phyloP scores from a whole-genome alignment of 208 protist species.

The Acanthamoeba lenticulata region DNA sequence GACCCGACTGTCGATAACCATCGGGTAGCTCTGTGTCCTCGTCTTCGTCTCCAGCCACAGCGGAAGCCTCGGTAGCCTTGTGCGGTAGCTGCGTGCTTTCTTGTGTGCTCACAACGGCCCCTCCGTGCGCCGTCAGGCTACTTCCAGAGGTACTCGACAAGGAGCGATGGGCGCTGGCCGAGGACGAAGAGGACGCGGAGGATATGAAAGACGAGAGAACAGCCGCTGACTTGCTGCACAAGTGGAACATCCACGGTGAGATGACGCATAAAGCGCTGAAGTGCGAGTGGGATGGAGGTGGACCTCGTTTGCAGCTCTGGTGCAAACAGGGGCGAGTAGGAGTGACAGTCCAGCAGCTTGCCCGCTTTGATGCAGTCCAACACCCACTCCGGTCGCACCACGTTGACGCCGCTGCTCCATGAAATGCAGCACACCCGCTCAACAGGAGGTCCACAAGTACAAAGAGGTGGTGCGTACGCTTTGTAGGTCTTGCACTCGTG shows the following conservation, averaged over 20 bases:
- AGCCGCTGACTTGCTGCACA: constrained; percentile 18
- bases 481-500: constrained; percentile 16
- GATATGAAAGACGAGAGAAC: neutral
- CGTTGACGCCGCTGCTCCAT: neutral
- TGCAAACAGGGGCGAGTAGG: neutral
- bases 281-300: too few relatives aligned
- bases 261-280: too few relatives aligned
- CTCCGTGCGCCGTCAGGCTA: neutral
- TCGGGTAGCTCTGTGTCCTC: neutral
- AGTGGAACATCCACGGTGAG: too few relatives aligned
- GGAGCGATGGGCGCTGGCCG: neutral
- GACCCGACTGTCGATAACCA: neutral
- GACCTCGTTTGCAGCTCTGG: neutral
- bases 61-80: neutral
- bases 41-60: neutral
- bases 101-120: neutral
- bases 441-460: too few relatives aligned
- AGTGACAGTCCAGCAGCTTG: constrained; percentile 6
- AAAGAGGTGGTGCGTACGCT: neutral
- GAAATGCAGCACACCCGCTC: too few relatives aligned
- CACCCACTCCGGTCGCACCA: constrained; percentile 46
- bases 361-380: constrained; percentile 27
- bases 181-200: neutral
- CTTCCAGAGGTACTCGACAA: neutral
- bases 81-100: neutral